phyloP scores from a whole-genome alignment of 208 protist genomes.

The Polymyxa betae region DNA sequence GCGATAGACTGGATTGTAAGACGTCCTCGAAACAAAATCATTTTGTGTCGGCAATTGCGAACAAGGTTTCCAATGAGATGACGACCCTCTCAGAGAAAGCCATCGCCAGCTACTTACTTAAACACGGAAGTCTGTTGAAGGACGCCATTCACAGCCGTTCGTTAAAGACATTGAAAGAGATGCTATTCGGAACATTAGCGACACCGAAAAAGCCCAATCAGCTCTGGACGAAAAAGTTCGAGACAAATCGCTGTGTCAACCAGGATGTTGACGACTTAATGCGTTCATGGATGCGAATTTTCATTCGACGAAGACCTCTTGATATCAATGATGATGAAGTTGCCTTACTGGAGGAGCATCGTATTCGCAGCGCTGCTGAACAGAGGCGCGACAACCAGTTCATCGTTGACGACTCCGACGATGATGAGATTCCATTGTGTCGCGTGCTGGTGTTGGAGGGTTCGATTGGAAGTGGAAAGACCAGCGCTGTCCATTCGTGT shows the following conservation, averaged over 20 bases:
- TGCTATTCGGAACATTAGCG: no score
- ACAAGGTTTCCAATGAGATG: no score
- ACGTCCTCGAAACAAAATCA: no score
- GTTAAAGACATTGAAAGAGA: no score
- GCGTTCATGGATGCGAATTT: neutral
- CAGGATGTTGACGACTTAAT: neutral
- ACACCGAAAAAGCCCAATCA: no score
- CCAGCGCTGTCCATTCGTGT: neutral
- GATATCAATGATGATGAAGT: neutral
- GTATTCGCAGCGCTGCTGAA: neutral
- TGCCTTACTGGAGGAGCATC: neutral
- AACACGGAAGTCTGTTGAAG: no score
- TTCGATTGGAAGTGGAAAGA: neutral
- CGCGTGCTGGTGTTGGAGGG: neutral
- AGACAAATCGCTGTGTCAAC: neutral
- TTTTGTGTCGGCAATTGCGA: no score
- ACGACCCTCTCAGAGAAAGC: no score
- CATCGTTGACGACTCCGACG: constrained; percentile 14
- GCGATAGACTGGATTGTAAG: no score
- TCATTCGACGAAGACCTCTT: neutral
- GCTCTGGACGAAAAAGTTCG: neutral
- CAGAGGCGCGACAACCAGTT: neutral
- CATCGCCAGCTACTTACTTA: no score
- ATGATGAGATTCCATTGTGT: neutral
- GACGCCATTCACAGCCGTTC: no score